Evolutionary conservation across 164 flowering plant species (phyloP), one percentile per base, ranked within the genome.

Genomic region (Tinospora cordifolia): DNA sequence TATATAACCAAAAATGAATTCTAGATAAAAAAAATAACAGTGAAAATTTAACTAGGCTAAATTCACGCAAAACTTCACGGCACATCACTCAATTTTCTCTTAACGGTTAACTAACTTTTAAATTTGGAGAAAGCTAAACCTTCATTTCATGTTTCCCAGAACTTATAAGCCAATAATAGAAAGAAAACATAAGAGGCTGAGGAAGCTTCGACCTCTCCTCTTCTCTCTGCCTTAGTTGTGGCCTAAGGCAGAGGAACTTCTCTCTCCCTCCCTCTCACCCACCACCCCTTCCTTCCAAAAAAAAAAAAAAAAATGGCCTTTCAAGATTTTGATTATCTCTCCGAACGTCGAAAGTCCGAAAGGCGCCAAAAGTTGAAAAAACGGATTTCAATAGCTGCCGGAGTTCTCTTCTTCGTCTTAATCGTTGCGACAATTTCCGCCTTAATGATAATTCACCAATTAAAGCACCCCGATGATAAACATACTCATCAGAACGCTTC

Each of bases 341-440:
- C 74, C 1, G 79, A 75, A 57, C 81, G 81, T 22, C 76, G 79
- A 6, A 73, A 49, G 67, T 70, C 46, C 10, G 81, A 79, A 46
- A 75, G 62, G 68, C 69, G 38, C 54, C 58, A 66, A 24, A 73
- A 71, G 59, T 47, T 66, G 49, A 73, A 64, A 58, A 67, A 70
- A 64, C 70, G 65, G 62, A 57, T 75, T 11, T 36, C 71, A 25
- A 73, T 75, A 14, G 75, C 51, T 25, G 68, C 25, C 25, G 17
- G 51, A 19, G 39, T 69, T 0, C 5, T 70, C 21, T 0, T 67
- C n/a, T 63, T 70, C 8, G 22, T 67, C 8, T 24, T 76, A 25
- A 12, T 69, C n/a, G 9, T 76, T 3, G 17, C 71, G 8, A 72
- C 65, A 1, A 3, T 8, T 8, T 38, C 22, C 12, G 40, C 70